phyloP scores from a whole-genome alignment of 2,329 filamentous ascomycete species.

The Alternaria metachromatica region DNA sequence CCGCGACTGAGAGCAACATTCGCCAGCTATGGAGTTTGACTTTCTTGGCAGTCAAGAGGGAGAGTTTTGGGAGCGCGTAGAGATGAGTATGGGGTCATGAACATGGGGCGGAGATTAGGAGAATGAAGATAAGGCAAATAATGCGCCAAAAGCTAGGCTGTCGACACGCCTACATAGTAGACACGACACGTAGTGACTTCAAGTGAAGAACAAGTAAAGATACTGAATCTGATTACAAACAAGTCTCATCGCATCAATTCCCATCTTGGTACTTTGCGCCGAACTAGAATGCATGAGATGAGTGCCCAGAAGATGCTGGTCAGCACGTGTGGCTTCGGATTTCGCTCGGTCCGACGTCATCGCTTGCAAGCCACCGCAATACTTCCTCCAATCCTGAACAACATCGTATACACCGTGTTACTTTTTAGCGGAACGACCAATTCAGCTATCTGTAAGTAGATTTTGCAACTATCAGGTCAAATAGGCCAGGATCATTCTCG shows the following conservation, averaged over 20 bases:
- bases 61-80: conserved; percentile 27
- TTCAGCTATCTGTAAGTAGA: too few relatives aligned
- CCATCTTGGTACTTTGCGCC: not conserved
- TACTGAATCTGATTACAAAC: not conserved
- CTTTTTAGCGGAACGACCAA: not conserved
- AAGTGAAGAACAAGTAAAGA: not conserved
- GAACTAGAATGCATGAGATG: not conserved
- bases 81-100: too few relatives aligned
- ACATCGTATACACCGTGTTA: not conserved
- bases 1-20: conserved; percentile 61
- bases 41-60: conserved; percentile 61
- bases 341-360: not conserved
- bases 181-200: not conserved
- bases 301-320: not conserved
- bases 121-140: not conserved
- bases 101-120: too few relatives aligned
- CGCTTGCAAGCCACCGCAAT: not conserved
- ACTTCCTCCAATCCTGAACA: not conserved
- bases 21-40: conserved; percentile 66
- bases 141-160: not conserved
- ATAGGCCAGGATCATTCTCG: rapidly evolving
- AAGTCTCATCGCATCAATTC: not conserved
- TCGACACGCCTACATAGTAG: not conserved
- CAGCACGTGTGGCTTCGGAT: not conserved
- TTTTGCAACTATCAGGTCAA: not conserved